A percentile compares a stretch with the other conserved stretches of the same genome.
phyloP scores from a whole-genome alignment of 2,329 filamentous ascomycete species.

The Sporothrix globosa region DNA sequence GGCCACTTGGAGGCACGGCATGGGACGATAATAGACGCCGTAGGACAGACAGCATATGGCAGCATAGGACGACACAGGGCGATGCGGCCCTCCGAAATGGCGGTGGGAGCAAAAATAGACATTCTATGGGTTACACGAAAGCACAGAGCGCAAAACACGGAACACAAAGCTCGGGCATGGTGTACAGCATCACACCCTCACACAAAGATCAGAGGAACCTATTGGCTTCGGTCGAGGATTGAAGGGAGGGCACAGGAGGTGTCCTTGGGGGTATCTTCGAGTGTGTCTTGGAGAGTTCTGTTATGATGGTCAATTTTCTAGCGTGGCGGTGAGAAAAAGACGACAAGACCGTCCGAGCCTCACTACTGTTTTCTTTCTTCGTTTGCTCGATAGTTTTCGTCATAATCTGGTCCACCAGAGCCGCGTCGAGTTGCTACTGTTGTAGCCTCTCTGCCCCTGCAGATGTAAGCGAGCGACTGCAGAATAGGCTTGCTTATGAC shows the following conservation, averaged over 20 bases:
- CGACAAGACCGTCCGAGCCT: background rate
- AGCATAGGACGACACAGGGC: background rate
- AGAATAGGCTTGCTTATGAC: background rate
- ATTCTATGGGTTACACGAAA: background rate
- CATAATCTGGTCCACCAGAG: background rate
- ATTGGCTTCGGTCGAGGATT: background rate
- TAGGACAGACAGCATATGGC: background rate
- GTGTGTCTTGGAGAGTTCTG: background rate
- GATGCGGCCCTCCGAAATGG: constrained; percentile 3
- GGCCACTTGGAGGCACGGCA: background rate
- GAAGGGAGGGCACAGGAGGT: background rate
- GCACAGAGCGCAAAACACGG: background rate
- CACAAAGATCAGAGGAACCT: background rate
- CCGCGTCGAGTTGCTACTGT: background rate
- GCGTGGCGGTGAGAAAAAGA: background rate
- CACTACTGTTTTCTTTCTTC: too few relatives aligned
- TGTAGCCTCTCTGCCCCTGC: background rate
- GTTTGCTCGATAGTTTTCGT: too few relatives aligned
- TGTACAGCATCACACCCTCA: constrained; percentile 12
- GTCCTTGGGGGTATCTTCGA: background rate
- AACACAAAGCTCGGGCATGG: background rate
- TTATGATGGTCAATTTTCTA: background rate
- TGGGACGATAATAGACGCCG: too few relatives aligned
- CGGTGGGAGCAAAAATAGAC: constrained; percentile 15
- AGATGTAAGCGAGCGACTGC: background rate